These are phyloP conservation scores for Fomitopsis betulina DNA, from an alignment of 1,284 basidiomycete species.

Conservation along the genomic window DNA sequence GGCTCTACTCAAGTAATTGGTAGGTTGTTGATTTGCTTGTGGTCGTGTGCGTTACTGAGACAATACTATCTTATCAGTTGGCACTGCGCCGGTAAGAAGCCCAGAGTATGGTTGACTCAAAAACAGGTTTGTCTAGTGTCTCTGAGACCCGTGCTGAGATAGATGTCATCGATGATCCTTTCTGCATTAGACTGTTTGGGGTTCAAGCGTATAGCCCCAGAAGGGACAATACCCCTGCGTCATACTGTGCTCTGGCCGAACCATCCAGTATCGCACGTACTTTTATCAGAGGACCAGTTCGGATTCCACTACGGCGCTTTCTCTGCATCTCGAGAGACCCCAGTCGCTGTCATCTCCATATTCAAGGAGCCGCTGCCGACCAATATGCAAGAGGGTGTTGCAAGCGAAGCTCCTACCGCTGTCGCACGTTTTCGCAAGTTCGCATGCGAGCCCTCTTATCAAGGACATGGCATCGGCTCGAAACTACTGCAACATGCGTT, in stretches of 20 bases:
- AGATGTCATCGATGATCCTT: no score
- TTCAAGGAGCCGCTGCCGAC: constrained; percentile 42
- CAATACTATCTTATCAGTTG: no score
- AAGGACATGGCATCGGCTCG: constrained; percentile 48
- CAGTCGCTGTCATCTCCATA: constrained; percentile 51
- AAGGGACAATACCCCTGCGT: constrained; percentile 45
- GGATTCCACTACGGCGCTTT: constrained; percentile 56
- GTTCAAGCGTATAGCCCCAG: constrained; percentile 29
- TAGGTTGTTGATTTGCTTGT: no score
- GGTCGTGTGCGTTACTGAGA: no score
- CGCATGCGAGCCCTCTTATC: constrained; percentile 44
- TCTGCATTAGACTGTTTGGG: neutral
- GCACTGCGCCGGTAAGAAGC: no score
- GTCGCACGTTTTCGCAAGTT: constrained; percentile 58
- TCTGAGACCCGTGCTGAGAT: no score
- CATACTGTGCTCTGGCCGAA: constrained; percentile 57
- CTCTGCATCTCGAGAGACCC: constrained; percentile 23
- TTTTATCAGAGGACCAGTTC: constrained; percentile 44
- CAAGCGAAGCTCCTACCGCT: neutral
- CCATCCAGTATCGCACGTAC: constrained; percentile 43
- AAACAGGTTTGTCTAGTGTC: no score
- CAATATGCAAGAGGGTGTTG: neutral
- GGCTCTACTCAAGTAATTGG: no score
- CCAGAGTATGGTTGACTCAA: no score
- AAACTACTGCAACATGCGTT: constrained; percentile 39